Evolutionary conservation across 2,329 filamentous ascomycete species (phyloP).

Genomic region (Phaeosphaeria sp.): DNA sequence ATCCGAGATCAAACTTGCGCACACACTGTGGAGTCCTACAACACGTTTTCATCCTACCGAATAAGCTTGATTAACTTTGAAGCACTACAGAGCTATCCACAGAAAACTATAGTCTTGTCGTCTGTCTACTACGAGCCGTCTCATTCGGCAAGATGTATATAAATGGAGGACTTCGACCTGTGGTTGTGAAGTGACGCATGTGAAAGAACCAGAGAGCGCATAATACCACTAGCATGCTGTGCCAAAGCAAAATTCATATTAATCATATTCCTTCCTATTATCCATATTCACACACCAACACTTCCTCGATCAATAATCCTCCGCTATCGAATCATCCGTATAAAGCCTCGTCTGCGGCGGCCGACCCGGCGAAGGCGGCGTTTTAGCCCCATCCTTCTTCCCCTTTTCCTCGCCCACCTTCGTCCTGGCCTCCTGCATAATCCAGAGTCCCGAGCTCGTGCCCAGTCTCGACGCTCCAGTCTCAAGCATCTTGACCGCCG

Average conservation of each 20-base stretch:
- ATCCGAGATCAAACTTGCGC: no score
- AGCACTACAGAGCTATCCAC: no score
- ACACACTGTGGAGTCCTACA: no score
- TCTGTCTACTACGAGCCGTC: no score
- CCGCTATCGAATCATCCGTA: conserved; percentile 41
- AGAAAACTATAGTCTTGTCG: no score
- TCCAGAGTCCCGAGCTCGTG: conserved; percentile 62
- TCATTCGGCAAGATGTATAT: no score
- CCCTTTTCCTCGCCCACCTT: conserved; percentile 34
- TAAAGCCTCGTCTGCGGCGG: conserved; percentile 42
- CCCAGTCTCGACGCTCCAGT: conserved; percentile 64
- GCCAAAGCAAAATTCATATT: background rate
- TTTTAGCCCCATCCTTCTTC: conserved; percentile 28
- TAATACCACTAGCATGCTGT: background rate
- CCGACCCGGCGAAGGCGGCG: conserved; percentile 29
- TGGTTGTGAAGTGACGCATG: no score
- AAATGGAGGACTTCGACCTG: no score
- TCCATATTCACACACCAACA: background rate
- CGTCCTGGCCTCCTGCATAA: conserved; percentile 55
- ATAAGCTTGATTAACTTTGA: no score
- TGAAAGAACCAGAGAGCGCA: no score
- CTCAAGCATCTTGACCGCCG: conserved; percentile 61
- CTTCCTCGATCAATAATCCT: conserved; percentile 6
- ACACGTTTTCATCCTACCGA: no score
- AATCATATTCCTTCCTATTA: background rate